phyloP scores from a whole-genome alignment of 805 yeast species.

The Wickerhamiella brachini region DNA sequence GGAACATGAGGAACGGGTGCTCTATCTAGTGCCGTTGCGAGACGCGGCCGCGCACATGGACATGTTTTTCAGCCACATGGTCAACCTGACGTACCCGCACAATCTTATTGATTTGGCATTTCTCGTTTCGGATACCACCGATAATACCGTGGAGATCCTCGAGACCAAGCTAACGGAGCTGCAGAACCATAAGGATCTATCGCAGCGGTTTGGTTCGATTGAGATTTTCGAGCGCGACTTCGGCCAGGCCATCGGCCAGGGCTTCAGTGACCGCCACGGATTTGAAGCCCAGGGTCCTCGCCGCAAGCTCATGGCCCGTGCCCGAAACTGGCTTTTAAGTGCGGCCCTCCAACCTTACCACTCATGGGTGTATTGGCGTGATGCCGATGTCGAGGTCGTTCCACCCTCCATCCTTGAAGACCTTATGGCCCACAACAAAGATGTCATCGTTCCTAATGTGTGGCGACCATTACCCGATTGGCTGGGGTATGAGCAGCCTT shows the following conservation, averaged over 20 bases:
- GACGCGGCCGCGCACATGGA: slow-evolving; percentile 86
- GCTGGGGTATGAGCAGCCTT: slow-evolving; percentile 82
- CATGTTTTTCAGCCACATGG: slow-evolving; percentile 75
- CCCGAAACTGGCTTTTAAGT: slow-evolving; percentile 85
- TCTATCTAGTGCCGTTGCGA: slow-evolving; percentile 80
- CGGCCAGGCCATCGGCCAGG: slow-evolving; percentile 89
- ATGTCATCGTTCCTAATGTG: slow-evolving; percentile 91
- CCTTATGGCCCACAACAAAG: slow-evolving; percentile 82
- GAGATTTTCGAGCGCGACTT: slow-evolving; percentile 82
- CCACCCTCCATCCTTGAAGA: slow-evolving; percentile 83
- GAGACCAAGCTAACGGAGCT: slow-evolving; percentile 41
- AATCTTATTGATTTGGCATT: slow-evolving; percentile 71
- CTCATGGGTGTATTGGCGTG: slow-evolving; percentile 97
- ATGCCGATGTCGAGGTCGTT: slow-evolving; percentile 91
- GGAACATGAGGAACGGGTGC: slow-evolving; percentile 63
- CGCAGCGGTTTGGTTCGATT: slow-evolving; percentile 60
- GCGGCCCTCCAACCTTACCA: slow-evolving; percentile 88
- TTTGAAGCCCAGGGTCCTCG: slow-evolving; percentile 96
- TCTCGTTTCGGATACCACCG: slow-evolving; percentile 80
- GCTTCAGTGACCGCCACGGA: slow-evolving; percentile 89
- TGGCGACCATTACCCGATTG: slow-evolving; percentile 96
- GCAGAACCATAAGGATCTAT: slow-evolving; percentile 49
- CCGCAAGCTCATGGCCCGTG: slow-evolving; percentile 89
- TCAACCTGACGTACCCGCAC: slow-evolving; percentile 74
- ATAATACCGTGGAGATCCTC: slow-evolving; percentile 66